Conservation (phyloP, 2,329 filamentous ascomycete species). For the Teratosphaeria gauchensis region DNA sequence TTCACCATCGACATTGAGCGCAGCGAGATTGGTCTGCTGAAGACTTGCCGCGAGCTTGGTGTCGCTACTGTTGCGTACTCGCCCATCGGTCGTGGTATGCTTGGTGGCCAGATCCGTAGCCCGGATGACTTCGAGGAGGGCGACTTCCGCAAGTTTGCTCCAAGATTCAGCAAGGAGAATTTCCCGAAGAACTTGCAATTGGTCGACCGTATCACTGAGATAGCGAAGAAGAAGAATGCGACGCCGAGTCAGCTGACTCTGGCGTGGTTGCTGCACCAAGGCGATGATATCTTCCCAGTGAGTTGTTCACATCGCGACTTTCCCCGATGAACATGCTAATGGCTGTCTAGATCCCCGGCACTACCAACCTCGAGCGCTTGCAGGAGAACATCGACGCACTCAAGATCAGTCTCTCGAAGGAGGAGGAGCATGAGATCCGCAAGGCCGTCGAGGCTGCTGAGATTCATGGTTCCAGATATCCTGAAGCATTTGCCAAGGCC, state of each 20-base stretch:
- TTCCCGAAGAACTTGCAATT: conserved; percentile 48
- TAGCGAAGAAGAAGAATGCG: conserved; percentile 46
- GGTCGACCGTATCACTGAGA: conserved; percentile 39
- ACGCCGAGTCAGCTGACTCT: conserved; percentile 51
- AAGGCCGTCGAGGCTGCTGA: conserved; percentile 26
- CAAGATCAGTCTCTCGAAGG: conserved; percentile 26
- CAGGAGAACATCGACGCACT: conserved; percentile 35
- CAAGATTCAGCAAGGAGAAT: conserved; percentile 44
- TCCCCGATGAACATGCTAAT: conserved; percentile 2
- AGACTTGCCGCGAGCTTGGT: conserved; percentile 50
- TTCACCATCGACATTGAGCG: conserved; percentile 52
- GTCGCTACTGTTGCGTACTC: conserved; percentile 49
- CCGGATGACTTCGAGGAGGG: conserved; percentile 38
- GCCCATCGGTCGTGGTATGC: conserved; percentile 48
- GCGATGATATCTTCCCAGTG: conserved; percentile 50
- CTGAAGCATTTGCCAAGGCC: conserved; percentile 24
- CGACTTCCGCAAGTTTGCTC: conserved; percentile 40
- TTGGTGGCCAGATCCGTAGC: conserved; percentile 43
- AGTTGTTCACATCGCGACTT: not conserved
- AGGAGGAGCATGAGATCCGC: conserved; percentile 30
- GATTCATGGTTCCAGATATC: conserved; percentile 30
- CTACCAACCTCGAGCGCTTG: conserved; percentile 37
- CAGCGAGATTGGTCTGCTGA: conserved; percentile 38
- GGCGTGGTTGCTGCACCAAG: conserved; percentile 53
- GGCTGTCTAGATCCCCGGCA: conserved; percentile 35